Percentiles rank a stretch among this genome's conserved stretches.
Conservation (phyloP, 1,139 yeast species). For the Taphrina populina region DNA sequence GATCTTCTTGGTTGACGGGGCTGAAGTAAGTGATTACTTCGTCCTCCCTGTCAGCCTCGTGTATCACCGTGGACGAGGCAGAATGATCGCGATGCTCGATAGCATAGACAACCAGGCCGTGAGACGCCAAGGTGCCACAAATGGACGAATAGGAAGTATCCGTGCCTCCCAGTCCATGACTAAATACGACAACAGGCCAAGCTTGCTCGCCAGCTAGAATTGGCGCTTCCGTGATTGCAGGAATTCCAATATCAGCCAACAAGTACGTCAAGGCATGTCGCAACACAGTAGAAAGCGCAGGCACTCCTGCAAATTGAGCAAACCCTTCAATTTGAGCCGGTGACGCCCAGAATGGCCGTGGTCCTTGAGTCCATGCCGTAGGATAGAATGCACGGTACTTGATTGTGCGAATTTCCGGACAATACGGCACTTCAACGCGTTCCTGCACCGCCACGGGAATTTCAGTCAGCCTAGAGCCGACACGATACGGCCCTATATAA, state of each 20-base stretch:
- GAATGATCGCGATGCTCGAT: slow-evolving; percentile 40
- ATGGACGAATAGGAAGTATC: slow-evolving; percentile 39
- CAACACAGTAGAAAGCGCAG: slow-evolving; percentile 20
- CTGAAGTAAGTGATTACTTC: slow-evolving; percentile 1
- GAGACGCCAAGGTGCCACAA: slow-evolving; percentile 40
- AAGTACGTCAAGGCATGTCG: slow-evolving; percentile 29
- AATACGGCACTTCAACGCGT: slow-evolving; percentile 34
- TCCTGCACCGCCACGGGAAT: slow-evolving; percentile 35
- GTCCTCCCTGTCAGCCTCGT: slow-evolving; percentile 5
- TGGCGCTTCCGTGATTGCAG: slow-evolving; percentile 24
- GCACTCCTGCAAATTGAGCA: slow-evolving; percentile 15
- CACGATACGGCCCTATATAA: slow-evolving; percentile 39
- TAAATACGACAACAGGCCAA: slow-evolving; percentile 40
- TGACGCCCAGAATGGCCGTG: slow-evolving; percentile 34
- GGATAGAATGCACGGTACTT: slow-evolving; percentile 39
- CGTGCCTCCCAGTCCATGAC: slow-evolving; percentile 40
- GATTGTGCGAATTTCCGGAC: slow-evolving; percentile 37
- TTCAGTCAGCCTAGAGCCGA: slow-evolving; percentile 40
- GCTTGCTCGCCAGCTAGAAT: slow-evolving; percentile 19
- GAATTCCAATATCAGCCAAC: slow-evolving; percentile 33
- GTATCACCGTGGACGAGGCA: slow-evolving; percentile 37
- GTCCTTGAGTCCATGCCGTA: slow-evolving; percentile 32
- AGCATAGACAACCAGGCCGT: slow-evolving; percentile 39
- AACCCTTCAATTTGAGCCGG: slow-evolving; percentile 27
- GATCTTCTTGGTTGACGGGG: slow-evolving; percentile 1